Base-by-base conservation (phyloP, 179 eudicot species). In the Heliamphora pulchella region DNA sequence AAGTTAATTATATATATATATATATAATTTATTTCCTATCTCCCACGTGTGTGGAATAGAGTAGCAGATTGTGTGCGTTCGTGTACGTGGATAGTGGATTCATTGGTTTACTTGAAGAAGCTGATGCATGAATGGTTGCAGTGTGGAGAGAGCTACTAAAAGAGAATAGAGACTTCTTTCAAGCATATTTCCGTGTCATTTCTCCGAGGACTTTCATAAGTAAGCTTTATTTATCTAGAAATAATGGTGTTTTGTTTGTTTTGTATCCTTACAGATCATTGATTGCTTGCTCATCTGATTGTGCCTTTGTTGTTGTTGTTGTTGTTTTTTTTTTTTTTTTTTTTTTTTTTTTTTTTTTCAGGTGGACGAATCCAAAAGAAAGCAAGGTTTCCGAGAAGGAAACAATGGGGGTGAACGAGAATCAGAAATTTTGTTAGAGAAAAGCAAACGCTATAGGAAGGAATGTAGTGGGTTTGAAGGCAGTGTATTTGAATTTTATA, bases 101-200 rank as follows among this genome's bases (percentile, higher is more conserved):
- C 58, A 61, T 1, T 41, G 13, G 39, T 39, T 22, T 44, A 64
- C 70, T 77, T 47, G 8, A 64, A 13, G 62, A 4, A 65, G 61
- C 59, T 55, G 39, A n/a, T n/a, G n/a, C n/a, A n/a, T n/a, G n/a
- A n/a, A 11, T 7, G 44, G 31, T 75, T 82, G 50, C 86, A 93
- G 96, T 93, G 67, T 93, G 94, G 96, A 88, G 91, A 80, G 96
- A 89, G 81, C 90, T 92, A 62, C 50, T 83, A 61, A 93, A 87
- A 78, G 98, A 93, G 80, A 93, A 93, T 78, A 86, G 75, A 50
- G 89, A 71, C 81, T 93, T 93, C 83, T 93, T 93, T 64, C 86
- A 84, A 73, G 78, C 89, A 71, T 93, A 93, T 82, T 89, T 84
- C 67, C 89, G 77, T 68, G 87, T 73, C 50, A 81, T 69, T 44